Conservation (phyloP, 2,329 filamentous ascomycete species). For the Metarhizium guizhouense region DNA sequence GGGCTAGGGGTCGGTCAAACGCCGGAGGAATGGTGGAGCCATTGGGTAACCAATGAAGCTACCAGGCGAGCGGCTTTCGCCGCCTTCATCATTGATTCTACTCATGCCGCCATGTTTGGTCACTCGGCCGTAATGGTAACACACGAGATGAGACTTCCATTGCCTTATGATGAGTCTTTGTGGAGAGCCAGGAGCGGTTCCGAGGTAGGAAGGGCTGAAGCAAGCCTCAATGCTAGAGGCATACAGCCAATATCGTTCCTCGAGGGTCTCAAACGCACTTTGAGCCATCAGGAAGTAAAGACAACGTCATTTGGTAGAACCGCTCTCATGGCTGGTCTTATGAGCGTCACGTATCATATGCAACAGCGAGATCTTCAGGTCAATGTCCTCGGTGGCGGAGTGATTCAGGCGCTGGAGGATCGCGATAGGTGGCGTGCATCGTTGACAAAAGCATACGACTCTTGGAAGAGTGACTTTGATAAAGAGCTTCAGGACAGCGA, state of each 20-base stretch:
- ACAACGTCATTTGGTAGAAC: slow-evolving; percentile 92
- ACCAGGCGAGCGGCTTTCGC: slow-evolving; percentile 85
- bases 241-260: slow-evolving; percentile 81
- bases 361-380: slow-evolving; percentile 84
- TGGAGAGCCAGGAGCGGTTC: slow-evolving; percentile 86
- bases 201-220: slow-evolving; percentile 78
- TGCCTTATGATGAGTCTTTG: slow-evolving; percentile 86
- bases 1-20: slow-evolving; percentile 60
- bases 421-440: slow-evolving; percentile 86
- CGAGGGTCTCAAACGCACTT: slow-evolving; percentile 80
- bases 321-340: slow-evolving; percentile 84
- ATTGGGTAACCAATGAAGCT: slow-evolving; percentile 91
- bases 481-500: slow-evolving; percentile 60
- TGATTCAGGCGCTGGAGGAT: slow-evolving; percentile 70
- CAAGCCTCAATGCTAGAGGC: slow-evolving; percentile 69
- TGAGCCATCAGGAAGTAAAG: slow-evolving; percentile 75
- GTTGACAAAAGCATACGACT: slow-evolving; percentile 80
- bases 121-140: slow-evolving; percentile 96
- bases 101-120: slow-evolving; percentile 95
- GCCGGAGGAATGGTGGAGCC: slow-evolving; percentile 86
- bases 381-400: slow-evolving; percentile 65
- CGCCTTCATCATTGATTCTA: slow-evolving; percentile 90
- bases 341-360: slow-evolving; percentile 97
- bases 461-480: slow-evolving; percentile 91
- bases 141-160: slow-evolving; percentile 82